Conservation (phyloP, 257 asterid species). For the Solanum ossicruentum region DNA sequence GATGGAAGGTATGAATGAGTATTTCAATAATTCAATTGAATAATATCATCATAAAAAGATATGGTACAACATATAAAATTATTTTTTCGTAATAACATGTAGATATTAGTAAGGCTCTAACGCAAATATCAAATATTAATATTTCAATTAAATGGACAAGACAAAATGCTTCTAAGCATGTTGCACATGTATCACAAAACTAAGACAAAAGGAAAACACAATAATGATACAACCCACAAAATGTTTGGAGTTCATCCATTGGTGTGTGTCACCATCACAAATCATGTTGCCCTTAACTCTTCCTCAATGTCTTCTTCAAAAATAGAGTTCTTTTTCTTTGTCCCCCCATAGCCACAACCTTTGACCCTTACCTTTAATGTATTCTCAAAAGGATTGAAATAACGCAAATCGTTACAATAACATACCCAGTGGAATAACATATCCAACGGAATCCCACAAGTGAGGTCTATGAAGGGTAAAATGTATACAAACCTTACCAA, state of each 20-base stretch:
- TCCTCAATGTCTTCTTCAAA: neutral
- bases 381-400: neutral
- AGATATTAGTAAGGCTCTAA: too few species aligned
- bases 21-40: too few species aligned
- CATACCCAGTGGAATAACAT: too few species aligned
- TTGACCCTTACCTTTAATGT: neutral
- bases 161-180: neutral
- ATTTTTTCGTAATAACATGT: too few species aligned
- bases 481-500: too few species aligned
- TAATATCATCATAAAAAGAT: too few species aligned
- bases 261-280: neutral
- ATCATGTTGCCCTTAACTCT: neutral
- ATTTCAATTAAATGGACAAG: neutral
- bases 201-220: neutral
- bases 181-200: neutral
- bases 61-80: too few species aligned
- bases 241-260: neutral
- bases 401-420: neutral
- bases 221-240: neutral
- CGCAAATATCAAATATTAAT: too few species aligned
- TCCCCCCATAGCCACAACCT: neutral
- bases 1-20: too few species aligned
- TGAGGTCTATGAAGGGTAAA: too few species aligned
- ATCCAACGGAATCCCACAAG: too few species aligned
- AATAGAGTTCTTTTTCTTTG: neutral